Conservation (phyloP, 1,139 yeast genomes). For the Protomyces gravidus region DNA sequence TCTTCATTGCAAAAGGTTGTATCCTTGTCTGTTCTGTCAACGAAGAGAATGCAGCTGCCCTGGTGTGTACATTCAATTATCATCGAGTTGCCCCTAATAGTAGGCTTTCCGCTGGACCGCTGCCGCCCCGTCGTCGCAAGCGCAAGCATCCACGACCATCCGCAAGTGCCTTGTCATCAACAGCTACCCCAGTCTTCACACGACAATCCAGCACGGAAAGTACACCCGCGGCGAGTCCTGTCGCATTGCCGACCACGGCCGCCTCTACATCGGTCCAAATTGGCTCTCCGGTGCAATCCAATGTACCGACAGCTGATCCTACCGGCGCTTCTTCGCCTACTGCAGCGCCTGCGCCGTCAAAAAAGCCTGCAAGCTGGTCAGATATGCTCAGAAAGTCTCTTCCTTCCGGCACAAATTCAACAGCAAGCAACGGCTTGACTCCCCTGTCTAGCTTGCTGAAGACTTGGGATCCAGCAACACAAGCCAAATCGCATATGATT, state of each 20-base stretch:
- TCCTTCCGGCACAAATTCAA: neutral
- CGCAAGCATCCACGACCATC: constrained; percentile 3
- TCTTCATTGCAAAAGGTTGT: no score
- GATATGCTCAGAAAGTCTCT: constrained; percentile 12
- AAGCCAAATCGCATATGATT: constrained; percentile 29
- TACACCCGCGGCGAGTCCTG: no score
- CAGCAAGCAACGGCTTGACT: constrained; percentile 13
- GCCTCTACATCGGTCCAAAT: no score
- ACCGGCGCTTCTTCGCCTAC: neutral
- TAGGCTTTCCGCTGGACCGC: constrained; percentile 26
- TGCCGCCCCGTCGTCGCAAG: constrained; percentile 18
- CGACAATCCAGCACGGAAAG: no score
- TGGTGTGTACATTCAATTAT: neutral
- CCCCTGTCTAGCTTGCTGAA: constrained; percentile 8
- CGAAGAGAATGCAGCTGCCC: no score
- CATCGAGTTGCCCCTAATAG: neutral
- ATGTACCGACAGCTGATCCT: neutral
- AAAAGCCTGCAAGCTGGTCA: constrained; percentile 15
- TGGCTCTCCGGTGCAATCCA: neutral
- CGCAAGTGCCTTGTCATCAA: no score
- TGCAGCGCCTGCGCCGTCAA: neutral
- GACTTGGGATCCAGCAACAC: constrained; percentile 15
- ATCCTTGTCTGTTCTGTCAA: no score
- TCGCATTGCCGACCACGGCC: no score
- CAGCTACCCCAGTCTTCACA: no score